phyloP scores from a whole-genome alignment of 331 rosid species.

The Saraca asoca region DNA sequence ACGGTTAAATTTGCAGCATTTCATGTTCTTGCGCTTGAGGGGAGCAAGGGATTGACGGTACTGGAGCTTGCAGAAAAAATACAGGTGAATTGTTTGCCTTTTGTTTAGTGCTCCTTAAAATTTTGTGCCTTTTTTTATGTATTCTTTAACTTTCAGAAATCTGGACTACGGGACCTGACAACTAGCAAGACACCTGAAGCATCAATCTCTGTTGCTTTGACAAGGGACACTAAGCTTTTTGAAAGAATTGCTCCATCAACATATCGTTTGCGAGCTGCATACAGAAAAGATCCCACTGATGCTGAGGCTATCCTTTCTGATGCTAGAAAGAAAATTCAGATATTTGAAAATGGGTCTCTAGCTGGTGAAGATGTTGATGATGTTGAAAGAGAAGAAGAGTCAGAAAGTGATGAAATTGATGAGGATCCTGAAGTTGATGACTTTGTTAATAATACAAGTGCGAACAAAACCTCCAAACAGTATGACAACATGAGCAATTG shows the following conservation, averaged over 20 bases:
- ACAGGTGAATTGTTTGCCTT: slow-evolving; percentile 56
- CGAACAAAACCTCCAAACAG: slow-evolving; percentile 52
- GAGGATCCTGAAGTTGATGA: slow-evolving; percentile 96
- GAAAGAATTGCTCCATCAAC: slow-evolving; percentile 99
- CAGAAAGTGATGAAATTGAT: slow-evolving; percentile 94
- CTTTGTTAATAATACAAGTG: slow-evolving; percentile 55
- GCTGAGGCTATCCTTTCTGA: slow-evolving; percentile 85
- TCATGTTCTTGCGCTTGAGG: slow-evolving; percentile 96
- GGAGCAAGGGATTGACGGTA: slow-evolving; percentile 85
- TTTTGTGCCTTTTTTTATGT: slow-evolving; percentile 35
- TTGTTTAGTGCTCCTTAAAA: neutral
- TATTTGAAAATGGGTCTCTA: slow-evolving; percentile 90
- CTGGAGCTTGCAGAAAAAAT: slow-evolving; percentile 97
- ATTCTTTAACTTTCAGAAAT: slow-evolving; percentile 57
- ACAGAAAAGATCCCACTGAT: slow-evolving; percentile 87
- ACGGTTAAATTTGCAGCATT: slow-evolving; percentile 98
- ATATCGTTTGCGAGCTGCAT: slow-evolving; percentile 89
- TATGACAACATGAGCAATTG: slow-evolving; percentile 45
- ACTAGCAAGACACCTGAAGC: slow-evolving; percentile 99
- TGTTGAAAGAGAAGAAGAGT: slow-evolving; percentile 94
- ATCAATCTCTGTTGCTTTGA: slow-evolving; percentile 97
- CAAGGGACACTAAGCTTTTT: slow-evolving; percentile 95
- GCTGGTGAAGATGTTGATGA: slow-evolving; percentile 88
- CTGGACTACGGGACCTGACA: slow-evolving; percentile 97
- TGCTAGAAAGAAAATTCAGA: slow-evolving; percentile 93